phyloP scores from a whole-genome alignment of 306 rosid species.

The Alnus glutinosa region DNA sequence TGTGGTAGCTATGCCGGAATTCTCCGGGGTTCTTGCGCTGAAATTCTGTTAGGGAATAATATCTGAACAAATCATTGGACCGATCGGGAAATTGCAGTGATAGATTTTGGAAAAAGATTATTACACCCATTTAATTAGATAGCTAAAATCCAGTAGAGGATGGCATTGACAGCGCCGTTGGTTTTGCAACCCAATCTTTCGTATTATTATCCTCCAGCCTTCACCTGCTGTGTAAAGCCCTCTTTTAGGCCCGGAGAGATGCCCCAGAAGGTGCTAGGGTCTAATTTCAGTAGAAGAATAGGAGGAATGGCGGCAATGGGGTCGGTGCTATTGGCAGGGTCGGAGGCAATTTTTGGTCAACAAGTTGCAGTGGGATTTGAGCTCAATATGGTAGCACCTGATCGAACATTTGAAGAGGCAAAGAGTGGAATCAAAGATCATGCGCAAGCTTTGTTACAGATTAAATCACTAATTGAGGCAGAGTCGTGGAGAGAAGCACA shows the following conservation, averaged over 20 bases:
- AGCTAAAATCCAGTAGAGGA: conserved; percentile 6
- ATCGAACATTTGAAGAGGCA: conserved; percentile 43
- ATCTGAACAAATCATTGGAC: not conserved
- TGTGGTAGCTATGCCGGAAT: too few species aligned
- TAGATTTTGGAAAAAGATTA: not conserved
- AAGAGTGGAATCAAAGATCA: conserved; percentile 41
- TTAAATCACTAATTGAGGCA: conserved; percentile 53
- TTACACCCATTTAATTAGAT: not conserved
- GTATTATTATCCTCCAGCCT: conserved; percentile 39
- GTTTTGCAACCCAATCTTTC: conserved; percentile 34
- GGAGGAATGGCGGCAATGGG: conserved; percentile 26
- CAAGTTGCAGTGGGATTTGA: conserved; percentile 50
- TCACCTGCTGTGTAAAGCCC: conserved; percentile 37
- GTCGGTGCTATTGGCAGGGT: conserved; percentile 16
- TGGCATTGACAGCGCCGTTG: conserved; percentile 43
- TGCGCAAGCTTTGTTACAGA: conserved; percentile 32
- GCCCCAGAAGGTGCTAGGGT: conserved; percentile 20
- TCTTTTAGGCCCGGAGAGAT: conserved; percentile 20
- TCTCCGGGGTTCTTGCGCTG: too few species aligned
- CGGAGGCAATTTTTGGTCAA: conserved; percentile 13
- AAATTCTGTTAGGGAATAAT: too few species aligned
- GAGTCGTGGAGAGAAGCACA: conserved; percentile 69
- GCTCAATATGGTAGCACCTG: conserved; percentile 37
- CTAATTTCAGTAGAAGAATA: conserved; percentile 34
- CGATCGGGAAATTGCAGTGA: not conserved